Percentiles rank a stretch among this genome's conserved stretches.
Conservation (phyloP, 1,284 basidiomycete genomes). For the Microstroma glucosiphilum region DNA sequence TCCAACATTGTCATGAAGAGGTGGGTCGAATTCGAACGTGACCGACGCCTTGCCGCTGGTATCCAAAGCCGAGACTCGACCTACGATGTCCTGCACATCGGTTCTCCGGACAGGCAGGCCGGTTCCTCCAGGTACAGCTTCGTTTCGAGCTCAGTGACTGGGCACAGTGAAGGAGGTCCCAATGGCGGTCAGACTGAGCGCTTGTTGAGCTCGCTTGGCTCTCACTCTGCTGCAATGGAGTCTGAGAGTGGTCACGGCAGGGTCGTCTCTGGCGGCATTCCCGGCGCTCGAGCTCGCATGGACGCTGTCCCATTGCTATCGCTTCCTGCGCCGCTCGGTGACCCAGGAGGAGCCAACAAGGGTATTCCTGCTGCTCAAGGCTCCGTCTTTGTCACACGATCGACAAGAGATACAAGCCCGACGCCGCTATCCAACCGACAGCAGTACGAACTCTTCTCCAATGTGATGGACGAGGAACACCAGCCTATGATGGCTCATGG, state of each 20-base stretch:
- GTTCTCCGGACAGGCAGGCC: slow-evolving; percentile 33
- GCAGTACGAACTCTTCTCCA: slow-evolving; percentile 28
- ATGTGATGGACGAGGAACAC: slow-evolving; percentile 30
- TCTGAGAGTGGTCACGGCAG: slow-evolving; percentile 3
- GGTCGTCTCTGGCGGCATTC: background rate
- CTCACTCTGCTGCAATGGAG: slow-evolving; percentile 1
- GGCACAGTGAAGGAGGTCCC: slow-evolving; percentile 4
- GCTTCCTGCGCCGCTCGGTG: slow-evolving; percentile 47
- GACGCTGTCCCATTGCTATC: slow-evolving; percentile 47
- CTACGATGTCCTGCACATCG: slow-evolving; percentile 55
- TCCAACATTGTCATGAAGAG: slow-evolving; percentile 96
- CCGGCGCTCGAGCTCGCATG: slow-evolving; percentile 26
- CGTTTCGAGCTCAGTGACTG: slow-evolving; percentile 18
- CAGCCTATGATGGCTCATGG: slow-evolving; percentile 28
- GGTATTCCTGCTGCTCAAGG: background rate
- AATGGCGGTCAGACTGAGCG: background rate
- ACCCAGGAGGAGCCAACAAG: slow-evolving; percentile 31
- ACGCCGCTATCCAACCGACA: background rate
- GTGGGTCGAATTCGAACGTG: slow-evolving; percentile 97
- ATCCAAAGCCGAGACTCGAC: slow-evolving; percentile 72
- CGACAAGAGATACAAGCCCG: slow-evolving; percentile 27
- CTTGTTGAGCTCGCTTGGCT: slow-evolving; percentile 5
- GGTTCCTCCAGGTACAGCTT: slow-evolving; percentile 40
- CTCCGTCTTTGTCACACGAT: slow-evolving; percentile 17
- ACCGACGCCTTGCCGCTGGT: slow-evolving; percentile 84